Evolutionary conservation across 1,284 basidiomycete species (phyloP), one percentile per base, ranked within the genome.

Genomic region (Boletus semigastroideus): DNA sequence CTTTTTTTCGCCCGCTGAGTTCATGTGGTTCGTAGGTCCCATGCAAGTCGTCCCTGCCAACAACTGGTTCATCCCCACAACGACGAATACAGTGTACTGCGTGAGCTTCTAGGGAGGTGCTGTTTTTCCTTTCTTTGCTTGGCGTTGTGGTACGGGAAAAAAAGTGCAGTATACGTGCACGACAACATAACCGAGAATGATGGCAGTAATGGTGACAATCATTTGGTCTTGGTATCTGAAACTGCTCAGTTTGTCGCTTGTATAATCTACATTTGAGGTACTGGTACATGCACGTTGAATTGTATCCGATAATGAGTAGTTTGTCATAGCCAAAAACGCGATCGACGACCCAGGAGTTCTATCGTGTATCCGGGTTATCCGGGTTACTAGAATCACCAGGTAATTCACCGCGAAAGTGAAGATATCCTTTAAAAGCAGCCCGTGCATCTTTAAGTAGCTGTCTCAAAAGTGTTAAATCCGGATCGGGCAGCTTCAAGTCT

Each of bases 21-120:
- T 62, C 39, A 59, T 22, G 16, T 38, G 19, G 11, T 27, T 10
- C 1, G 5, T 25, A 62, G 63, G 50, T 38, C 51, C 47, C 16
- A 13, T 58, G 40, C 59, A 69, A 12, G 48, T 43, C 6, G 28
- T 60, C 39, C n/a, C n/a, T n/a, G 19, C 66, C 22, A 43, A 66
- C 43, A 43, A 67, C 31, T 66, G 53, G 60, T 52, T 66, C 30
- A 37, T 65, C 19, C 60, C 65, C 2, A 43, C 53, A 7, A 41
- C 42, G 14, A 28, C 46, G 20, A 68, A 56, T 31, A 67, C 56
- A 16, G 67, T 69, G 37, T 57, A 61, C 27, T 52, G 48, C 10
- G 60, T 69, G 44, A 56, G 49, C 27, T 62, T 65, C 19, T 69
- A 51, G 46, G 40, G 4, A 9, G 6, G 5, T 31, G 1, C 30